phyloP scores from a whole-genome alignment of 2,329 filamentous ascomycete genomes.

The Diaporthe ilicicola region DNA sequence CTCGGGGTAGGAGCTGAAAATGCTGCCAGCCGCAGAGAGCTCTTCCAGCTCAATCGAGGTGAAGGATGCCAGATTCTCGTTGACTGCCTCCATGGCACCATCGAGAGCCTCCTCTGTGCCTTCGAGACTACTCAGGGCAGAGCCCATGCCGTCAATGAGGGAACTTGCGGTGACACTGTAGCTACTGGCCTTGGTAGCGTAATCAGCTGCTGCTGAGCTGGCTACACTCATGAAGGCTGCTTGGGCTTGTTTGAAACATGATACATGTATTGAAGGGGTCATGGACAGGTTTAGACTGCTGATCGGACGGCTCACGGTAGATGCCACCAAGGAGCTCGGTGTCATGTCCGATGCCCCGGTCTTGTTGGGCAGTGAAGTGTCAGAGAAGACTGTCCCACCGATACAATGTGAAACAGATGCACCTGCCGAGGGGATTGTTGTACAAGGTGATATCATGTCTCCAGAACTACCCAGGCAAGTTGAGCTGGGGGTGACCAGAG shows the following conservation, averaged over 20 bases:
- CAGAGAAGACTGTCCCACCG: not conserved
- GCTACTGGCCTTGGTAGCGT: not conserved
- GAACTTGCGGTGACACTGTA: not conserved
- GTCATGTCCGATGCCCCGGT: too few species aligned
- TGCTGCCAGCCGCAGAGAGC: not conserved
- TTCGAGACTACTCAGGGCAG: not conserved
- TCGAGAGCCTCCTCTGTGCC: not conserved
- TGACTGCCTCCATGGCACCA: constrained; percentile 3
- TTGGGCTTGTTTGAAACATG: not conserved
- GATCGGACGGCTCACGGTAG: too few species aligned
- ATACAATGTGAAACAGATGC: not conserved
- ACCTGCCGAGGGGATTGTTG: too few species aligned
- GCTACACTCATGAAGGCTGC: not conserved
- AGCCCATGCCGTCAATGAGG: not conserved
- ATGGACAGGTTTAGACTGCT: too few species aligned
- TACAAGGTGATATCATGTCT: not conserved
- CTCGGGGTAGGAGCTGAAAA: constrained; percentile 4
- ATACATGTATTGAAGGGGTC: too few species aligned
- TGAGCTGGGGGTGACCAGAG: not conserved
- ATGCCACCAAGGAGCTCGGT: too few species aligned
- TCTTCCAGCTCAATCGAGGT: not conserved
- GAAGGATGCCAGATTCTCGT: not conserved
- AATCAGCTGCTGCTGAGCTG: not conserved
- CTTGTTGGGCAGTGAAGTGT: not conserved
- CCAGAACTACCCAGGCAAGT: not conserved